Conservation (phyloP, 1,139 yeast genomes). For the Yamadazyma spencermartinsiae region DNA sequence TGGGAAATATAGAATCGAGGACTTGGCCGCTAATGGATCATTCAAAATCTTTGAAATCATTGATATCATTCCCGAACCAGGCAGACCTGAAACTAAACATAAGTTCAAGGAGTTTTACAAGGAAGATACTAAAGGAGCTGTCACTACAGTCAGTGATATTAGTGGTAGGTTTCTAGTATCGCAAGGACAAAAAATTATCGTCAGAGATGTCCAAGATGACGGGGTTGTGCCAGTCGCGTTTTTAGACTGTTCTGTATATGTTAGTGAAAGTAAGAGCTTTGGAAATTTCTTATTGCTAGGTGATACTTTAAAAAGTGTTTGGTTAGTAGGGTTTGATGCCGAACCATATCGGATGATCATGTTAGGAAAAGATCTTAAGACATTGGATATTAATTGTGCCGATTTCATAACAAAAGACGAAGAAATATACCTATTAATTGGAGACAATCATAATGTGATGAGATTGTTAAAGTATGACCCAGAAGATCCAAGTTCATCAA, state of each 20-base stretch:
- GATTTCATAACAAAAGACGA: slow-evolving; percentile 77
- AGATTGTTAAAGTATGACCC: slow-evolving; percentile 89
- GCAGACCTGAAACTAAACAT: slow-evolving; percentile 78
- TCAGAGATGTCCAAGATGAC: slow-evolving; percentile 81
- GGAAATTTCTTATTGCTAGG: slow-evolving; percentile 79
- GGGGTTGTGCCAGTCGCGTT: slow-evolving; percentile 93
- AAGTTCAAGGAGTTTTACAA: slow-evolving; percentile 73
- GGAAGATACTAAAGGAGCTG: slow-evolving; percentile 85
- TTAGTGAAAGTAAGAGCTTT: slow-evolving; percentile 77
- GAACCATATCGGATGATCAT: slow-evolving; percentile 88
- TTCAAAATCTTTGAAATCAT: slow-evolving; percentile 75
- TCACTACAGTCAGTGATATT: slow-evolving; percentile 73
- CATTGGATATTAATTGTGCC: slow-evolving; percentile 60
- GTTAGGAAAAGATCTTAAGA: slow-evolving; percentile 72
- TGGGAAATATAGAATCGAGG: slow-evolving; percentile 78
- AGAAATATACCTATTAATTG: slow-evolving; percentile 63
- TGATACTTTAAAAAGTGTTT: slow-evolving; percentile 77
- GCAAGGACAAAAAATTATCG: slow-evolving; percentile 85
- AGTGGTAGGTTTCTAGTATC: slow-evolving; percentile 83
- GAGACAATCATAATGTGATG: slow-evolving; percentile 69
- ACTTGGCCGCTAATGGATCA: slow-evolving; percentile 77
- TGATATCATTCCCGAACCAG: slow-evolving; percentile 89
- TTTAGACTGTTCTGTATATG: slow-evolving; percentile 77
- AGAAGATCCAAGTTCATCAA: slow-evolving; percentile 78
- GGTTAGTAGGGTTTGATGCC: slow-evolving; percentile 89